These are phyloP conservation scores for Cryptococcus amylolentus DNA, from an alignment of 1,284 basidiomycete genomes.

Conservation along the genomic window DNA sequence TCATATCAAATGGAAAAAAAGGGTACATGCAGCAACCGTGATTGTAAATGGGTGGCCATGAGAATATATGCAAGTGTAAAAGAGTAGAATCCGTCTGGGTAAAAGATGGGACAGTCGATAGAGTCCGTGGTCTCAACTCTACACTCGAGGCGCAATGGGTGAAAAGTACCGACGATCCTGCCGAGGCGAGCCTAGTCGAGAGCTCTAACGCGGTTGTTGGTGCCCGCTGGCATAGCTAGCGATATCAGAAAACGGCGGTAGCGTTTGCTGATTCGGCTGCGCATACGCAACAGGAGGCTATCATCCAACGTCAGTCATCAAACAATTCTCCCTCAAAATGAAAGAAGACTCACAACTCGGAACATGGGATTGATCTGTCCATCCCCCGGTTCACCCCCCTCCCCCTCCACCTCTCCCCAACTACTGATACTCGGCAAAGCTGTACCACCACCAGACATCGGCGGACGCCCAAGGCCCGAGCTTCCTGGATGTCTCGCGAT, in stretches of 20 bases:
- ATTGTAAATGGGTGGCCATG: not conserved
- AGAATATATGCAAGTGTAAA: not conserved
- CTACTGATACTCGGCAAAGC: constrained; percentile 53
- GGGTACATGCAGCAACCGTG: not conserved
- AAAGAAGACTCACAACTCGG: constrained; percentile 68
- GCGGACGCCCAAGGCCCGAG: constrained; percentile 16
- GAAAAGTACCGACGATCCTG: too few species aligned
- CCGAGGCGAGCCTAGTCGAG: too few species aligned
- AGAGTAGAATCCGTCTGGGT: too few species aligned
- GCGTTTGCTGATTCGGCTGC: constrained; percentile 44
- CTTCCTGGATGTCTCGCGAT: constrained; percentile 30
- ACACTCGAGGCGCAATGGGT: too few species aligned
- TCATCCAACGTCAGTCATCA: not conserved
- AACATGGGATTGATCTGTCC: constrained; percentile 76
- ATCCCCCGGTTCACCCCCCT: constrained; percentile 2
- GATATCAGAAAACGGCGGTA: constrained; percentile 53
- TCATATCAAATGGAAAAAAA: too few species aligned
- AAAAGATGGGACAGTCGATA: too few species aligned
- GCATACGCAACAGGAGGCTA: constrained; percentile 15
- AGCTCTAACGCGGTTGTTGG: not conserved
- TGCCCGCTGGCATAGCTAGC: constrained; percentile 55
- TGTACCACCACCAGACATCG: constrained; percentile 31
- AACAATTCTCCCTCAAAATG: not conserved
- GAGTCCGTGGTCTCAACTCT: too few species aligned
- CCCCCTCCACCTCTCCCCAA: constrained; percentile 21